Evolutionary conservation across 1,139 yeast genomes (phyloP), one percentile per base, ranked within the genome.

Genomic region (Candida anutae): DNA sequence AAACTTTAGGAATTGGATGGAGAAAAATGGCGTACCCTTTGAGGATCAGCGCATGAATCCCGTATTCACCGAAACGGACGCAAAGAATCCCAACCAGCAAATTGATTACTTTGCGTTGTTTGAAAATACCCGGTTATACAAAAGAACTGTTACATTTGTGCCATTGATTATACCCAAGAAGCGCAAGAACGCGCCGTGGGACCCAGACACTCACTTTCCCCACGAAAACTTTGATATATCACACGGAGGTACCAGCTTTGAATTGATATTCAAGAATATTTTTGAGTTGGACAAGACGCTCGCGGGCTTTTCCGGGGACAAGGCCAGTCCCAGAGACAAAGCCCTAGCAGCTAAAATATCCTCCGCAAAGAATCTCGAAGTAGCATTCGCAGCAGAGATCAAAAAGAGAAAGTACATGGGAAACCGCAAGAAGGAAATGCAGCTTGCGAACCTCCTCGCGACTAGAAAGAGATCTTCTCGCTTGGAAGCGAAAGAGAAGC

Each of bases 351-450:
- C 43, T 2, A 36, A 43, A 12, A 28, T 57, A 16, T 28, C 46
- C 6, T 29, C 34, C 13, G 34, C 37, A 6, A 45, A 37, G n/a
- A 35, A 54, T 6, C 34, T 57, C 6, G 59, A 55, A 14, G 29
- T 42, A 6, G 36, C 55, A 2, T 50, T 48, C 27, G 41, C 42
- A n/a, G 34, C 32, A 26, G 53, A 48, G 24, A 31, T 35, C 22
- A 58, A 50, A 30, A 67, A 66, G 37, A 55, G 76, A 36, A 62
- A 55, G 39, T 52, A 53, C 30, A 48, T 70, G 22, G 45, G 58
- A 21, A 60, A 59, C 36, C 57, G 70, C 40, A 53, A 56, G 37
- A 68, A 62, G 39, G 77, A 69, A 35, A 56, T 59, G 26, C 74
- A 67, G 40, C 48, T 70, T 50, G 57, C 60, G 17, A 64, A 61